Percentiles rank a stretch among this genome's conserved stretches.
Evolutionary conservation across 108 stramenopile species (phyloP).

Genomic region (Cyclotella choctawhatcheeana): DNA sequence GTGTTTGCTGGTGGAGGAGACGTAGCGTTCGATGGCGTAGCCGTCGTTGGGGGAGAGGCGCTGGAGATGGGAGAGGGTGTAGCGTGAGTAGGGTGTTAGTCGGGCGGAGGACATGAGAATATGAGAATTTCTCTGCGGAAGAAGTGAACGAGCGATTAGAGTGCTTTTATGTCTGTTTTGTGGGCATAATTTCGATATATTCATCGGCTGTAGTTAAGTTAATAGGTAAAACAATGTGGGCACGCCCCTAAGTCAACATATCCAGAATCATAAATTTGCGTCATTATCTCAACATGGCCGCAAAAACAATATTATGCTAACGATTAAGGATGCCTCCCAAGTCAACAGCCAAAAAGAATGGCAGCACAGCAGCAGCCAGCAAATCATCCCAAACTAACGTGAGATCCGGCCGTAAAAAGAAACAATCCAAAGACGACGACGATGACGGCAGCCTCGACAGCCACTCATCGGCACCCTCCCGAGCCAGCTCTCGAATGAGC

Average conservation of each 20-base stretch:
- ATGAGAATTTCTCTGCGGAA: too few relatives aligned
- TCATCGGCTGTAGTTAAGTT: too few relatives aligned
- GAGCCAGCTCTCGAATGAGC: not conserved
- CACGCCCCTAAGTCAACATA: too few relatives aligned
- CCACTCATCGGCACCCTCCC: not conserved
- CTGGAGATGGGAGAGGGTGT: conserved; percentile 56
- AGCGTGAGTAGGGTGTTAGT: conserved; percentile 39
- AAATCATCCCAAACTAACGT: not conserved
- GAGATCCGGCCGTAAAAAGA: conserved; percentile 59
- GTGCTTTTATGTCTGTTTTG: too few relatives aligned
- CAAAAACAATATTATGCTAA: too few relatives aligned
- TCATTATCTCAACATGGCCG: too few relatives aligned
- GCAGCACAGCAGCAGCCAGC: not conserved
- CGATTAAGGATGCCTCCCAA: too few relatives aligned
- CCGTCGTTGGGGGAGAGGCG: conserved; percentile 63
- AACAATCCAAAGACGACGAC: conserved; percentile 7
- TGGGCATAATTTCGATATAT: too few relatives aligned
- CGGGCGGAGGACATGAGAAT: not conserved
- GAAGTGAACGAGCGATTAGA: too few relatives aligned
- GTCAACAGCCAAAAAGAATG: too few relatives aligned
- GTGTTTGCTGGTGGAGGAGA: conserved; percentile 11
- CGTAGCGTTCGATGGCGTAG: conserved; percentile 55
- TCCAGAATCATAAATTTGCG: too few relatives aligned
- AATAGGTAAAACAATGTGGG: too few relatives aligned
- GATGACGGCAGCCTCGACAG: not conserved